Percentiles rank a stretch among this genome's conserved stretches.
Conservation (phyloP, 1,139 yeast species). For the Kazachstania sp. region DNA sequence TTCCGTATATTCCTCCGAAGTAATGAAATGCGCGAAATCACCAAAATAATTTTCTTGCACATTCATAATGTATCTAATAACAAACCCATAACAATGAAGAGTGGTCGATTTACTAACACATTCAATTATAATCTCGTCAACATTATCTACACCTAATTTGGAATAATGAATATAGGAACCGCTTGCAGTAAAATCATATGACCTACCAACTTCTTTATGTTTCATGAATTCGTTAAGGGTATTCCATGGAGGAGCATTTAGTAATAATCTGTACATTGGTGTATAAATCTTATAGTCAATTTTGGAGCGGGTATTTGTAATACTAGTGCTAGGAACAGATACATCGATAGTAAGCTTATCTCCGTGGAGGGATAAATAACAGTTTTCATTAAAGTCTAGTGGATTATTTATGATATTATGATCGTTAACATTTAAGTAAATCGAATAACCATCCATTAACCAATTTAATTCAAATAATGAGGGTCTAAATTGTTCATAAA, state of each 20-base stretch:
- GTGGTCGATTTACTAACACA: conserved; percentile 61
- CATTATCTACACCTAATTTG: conserved; percentile 52
- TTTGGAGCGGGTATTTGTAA: conserved; percentile 48
- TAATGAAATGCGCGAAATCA: conserved; percentile 69
- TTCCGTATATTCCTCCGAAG: conserved; percentile 68
- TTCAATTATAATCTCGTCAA: conserved; percentile 60
- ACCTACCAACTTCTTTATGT: conserved; percentile 55
- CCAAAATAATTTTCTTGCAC: conserved; percentile 88
- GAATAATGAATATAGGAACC: conserved; percentile 63
- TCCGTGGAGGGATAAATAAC: conserved; percentile 68
- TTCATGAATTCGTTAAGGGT: conserved; percentile 66
- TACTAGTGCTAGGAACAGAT: conserved; percentile 53
- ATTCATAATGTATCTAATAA: conserved; percentile 66
- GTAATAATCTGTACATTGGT: conserved; percentile 49
- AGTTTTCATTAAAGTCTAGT: conserved; percentile 70
- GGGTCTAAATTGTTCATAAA: conserved; percentile 72
- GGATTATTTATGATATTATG: conserved; percentile 84
- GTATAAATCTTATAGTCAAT: conserved; percentile 50
- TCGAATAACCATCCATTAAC: conserved; percentile 47
- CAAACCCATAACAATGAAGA: conserved; percentile 68
- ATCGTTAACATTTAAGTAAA: conserved; percentile 75
- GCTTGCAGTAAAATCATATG: conserved; percentile 48
- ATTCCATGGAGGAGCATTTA: conserved; percentile 89
- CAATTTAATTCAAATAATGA: conserved; percentile 55
- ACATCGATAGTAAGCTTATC: conserved; percentile 42